Percentiles rank a stretch among this genome's conserved stretches.
Evolutionary conservation across 169 alveolate species (phyloP).

Genomic region (Cryptosporidium andersoni): DNA sequence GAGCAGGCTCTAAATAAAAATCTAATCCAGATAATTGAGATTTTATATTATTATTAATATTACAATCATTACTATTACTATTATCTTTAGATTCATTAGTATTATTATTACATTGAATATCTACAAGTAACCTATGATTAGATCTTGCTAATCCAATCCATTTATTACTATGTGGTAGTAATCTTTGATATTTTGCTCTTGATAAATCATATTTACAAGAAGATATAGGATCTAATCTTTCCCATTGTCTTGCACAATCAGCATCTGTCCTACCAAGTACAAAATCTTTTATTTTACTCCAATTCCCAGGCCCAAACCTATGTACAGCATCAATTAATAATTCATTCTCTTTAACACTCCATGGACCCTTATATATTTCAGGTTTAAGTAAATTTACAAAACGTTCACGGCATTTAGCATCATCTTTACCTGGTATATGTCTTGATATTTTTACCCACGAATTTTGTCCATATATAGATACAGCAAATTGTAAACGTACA

Average conservation of each 20-base stretch:
- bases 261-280: slow-evolving; percentile 66
- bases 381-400: slow-evolving; percentile 57
- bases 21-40: slow-evolving; percentile 56
- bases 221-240: slow-evolving; percentile 44
- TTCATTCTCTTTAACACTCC: slow-evolving; percentile 49
- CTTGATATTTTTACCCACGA: slow-evolving; percentile 72
- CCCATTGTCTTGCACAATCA: slow-evolving; percentile 67
- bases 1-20: slow-evolving; percentile 38
- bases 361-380: slow-evolving; percentile 41
- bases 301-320: slow-evolving; percentile 64
- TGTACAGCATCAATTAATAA: slow-evolving; percentile 23
- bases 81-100: neutral
- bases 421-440: slow-evolving; percentile 75
- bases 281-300: slow-evolving; percentile 55
- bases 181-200: slow-evolving; percentile 21
- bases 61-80: neutral
- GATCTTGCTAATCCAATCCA: slow-evolving; percentile 67
- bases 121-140: slow-evolving; percentile 23
- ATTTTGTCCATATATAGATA: slow-evolving; percentile 72
- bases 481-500: slow-evolving; percentile 75
- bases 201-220: slow-evolving; percentile 40
- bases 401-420: slow-evolving; percentile 77
- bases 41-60: slow-evolving; percentile 3
- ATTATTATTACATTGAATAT: slow-evolving; percentile 2
- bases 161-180: slow-evolving; percentile 51